Base-by-base conservation (phyloP, 306 rosid species). In the Fragaria ananassa region DNA sequence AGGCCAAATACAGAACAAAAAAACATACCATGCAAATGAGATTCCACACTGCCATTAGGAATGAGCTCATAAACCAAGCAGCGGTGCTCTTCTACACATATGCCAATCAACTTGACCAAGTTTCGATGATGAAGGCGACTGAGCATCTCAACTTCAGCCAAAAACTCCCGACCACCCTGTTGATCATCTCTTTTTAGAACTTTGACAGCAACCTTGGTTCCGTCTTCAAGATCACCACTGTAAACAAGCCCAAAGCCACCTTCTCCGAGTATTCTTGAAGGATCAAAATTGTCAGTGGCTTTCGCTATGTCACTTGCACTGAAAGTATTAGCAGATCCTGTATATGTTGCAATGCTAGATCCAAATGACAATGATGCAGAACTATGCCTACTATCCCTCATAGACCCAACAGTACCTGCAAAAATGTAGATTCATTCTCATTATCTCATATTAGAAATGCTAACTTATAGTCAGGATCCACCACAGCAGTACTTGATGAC, bases 101-200 rank as follows among this genome's bases (percentile, higher is more conserved):
- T 95, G 64, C 97, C 99, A 64, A 95, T 90, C 88, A 95, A 78
- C 88, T 90, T 95, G 68, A 95, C 98, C 86, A 95, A 83, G 71
- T 95, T 95, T 78, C 98, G 88, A 83, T 95, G 98, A 82, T 95
- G 98, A 80, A 92, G 97, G 65, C 97, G 98, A 84, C 97, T 92
- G 73, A 95, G 97, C 97, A 95, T 95, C 86, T 95, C 98, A 57
- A 95, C 98, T 88, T 95, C 98, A 41, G 98, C 93, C 69, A 89
- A 85, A 84, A 95, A 95, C 82, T 92, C 98, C 35, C 97, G 93
- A 62, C 89, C 93, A 6, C 99, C 99, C n/a, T 95, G 99, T 71
- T 92, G 99, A 86, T 92, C 96, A 42, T 88, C 97, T 80, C 99
- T 84, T 83, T 92, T 95, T 23, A 92, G 82, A 85, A 95, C 97